Evolutionary conservation across 805 yeast genomes (phyloP), one percentile per base, ranked within the genome.

Genomic region (Dipodascopsis tothii): DNA sequence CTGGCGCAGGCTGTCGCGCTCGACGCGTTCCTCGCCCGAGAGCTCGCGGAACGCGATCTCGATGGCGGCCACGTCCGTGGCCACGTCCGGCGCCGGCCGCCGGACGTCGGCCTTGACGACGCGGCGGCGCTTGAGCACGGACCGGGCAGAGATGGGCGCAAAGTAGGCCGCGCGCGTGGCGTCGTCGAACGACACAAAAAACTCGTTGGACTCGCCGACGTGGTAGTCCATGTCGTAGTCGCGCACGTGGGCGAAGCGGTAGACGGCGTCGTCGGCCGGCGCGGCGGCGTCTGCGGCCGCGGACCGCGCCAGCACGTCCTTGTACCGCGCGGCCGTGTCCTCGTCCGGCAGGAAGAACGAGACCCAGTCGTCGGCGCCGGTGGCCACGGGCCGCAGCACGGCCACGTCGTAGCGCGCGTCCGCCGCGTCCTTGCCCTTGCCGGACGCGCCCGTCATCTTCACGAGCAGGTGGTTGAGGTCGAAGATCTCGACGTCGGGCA

Each of bases 401-500:
- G 95, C 55, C 18, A 43, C 47, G 19, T 49, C 46, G 66, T 57
- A 41, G 55, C 53, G 19, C 3, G 55, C 32, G 67, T 65, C 54
- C 52, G 51, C 19, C 40, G 59, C 33, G 30, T 42, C 35, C 51
- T 28, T 19, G 54, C 54, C 35, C 14, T 9, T 9, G 30, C 14
- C 14, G 41, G 73, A 47, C 7, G 77, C 69, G 3, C 80, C 79
- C 3, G 70, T 58, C 54, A 84, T 75, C 60, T 80, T 83, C 35
- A 85, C 66, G 25, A 78, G 70, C 56, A 77, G 67, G 57, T 73
- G 86, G 41, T 72, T 75, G 54, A 84, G 80, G 63, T 92, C 98
- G 74, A 86, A 71, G 72, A 84, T 75, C n/a, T 90, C 79, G 6
- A 92, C 78, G 62, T 92, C 96, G 5, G 98, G 98, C 50, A 88